phyloP scores from a whole-genome alignment of 108 stramenopile species.

The Cyclotella kingstonii region DNA sequence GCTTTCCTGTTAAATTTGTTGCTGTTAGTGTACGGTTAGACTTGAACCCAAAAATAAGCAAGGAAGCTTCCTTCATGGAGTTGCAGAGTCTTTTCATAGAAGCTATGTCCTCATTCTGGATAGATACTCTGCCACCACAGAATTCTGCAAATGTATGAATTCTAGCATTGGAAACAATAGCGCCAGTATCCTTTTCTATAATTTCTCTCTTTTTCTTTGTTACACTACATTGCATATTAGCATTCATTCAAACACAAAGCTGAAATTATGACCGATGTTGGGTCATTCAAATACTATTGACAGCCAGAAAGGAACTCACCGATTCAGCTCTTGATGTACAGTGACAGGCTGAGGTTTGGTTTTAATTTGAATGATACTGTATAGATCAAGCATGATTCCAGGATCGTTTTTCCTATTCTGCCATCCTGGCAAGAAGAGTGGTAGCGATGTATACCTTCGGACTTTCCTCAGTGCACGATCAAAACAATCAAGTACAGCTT shows the following conservation, averaged over 20 bases:
- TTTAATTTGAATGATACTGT: conserved; percentile 46
- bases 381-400: conserved; percentile 71
- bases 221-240: conserved; percentile 3
- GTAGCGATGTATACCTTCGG: conserved; percentile 46
- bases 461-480: conserved; percentile 28
- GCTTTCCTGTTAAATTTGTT: conserved; percentile 23
- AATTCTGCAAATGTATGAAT: conserved; percentile 34
- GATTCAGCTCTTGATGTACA: conserved; percentile 60
- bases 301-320: conserved; percentile 24
- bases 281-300: background rate
- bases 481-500: conserved; percentile 31
- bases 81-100: conserved; percentile 24
- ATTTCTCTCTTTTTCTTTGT: conserved; percentile 17
- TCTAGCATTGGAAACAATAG: conserved; percentile 15
- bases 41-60: conserved; percentile 67
- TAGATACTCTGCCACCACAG: conserved; percentile 34
- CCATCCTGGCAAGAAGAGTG: conserved; percentile 64
- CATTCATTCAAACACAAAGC: background rate
- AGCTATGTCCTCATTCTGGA: conserved; percentile 21
- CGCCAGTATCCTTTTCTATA: conserved; percentile 18
- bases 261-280: background rate
- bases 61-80: conserved; percentile 29
- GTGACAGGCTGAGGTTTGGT: conserved; percentile 52
- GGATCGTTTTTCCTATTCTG: conserved; percentile 35
- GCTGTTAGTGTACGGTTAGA: conserved; percentile 39